Evolutionary conservation across 208 protist genomes (phyloP), one percentile per base, ranked within the genome.

Genomic region (Crithidia brevicula): DNA sequence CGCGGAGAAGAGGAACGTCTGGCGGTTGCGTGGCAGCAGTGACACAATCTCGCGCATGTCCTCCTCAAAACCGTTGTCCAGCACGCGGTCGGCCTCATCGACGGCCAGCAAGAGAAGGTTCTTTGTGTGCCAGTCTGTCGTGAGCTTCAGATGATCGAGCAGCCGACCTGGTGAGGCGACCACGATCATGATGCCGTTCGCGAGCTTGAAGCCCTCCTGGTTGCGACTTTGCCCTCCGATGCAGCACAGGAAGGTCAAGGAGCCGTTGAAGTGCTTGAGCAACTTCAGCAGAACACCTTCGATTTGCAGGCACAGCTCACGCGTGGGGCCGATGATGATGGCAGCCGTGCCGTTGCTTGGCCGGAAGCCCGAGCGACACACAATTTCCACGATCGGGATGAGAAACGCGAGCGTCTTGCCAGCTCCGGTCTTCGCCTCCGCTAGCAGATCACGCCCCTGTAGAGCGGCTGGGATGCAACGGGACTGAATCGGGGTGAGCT

Each of bases 301-400:
- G 62, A 99, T 99, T 82, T 99, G 99, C 31, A 99, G 80, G 53
- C 98, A 98, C 13, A 99, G 89, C 90, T 99, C 99, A 49, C 99
- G 92, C 13, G 98, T 99, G 30, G 99, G 99, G 46, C 98, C 94
- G 71, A 99, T 99, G 59, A 99, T 95, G 61, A 99, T 85, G 28
- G 93, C 86, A n/a, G 88, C 93, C 8, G 95, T 99, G 40, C 98
- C 98, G 82, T 99, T 99, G 54, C 95, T 89, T 33, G 98, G 87
- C 52, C 91, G 93, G 68, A 99, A 99, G n/a, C 97, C 93, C 1
- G 91, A 76, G 46, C 91, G 91, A 51, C 87, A 86, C 63, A 99
- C 95, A 31, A 99, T 94, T 78, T 99, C 98, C 1, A 99, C 93
- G 18, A 97, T 96, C 15, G 99, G 99, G 46, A 99, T 97, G 16